These are phyloP conservation scores for Saksenaea vasiformis DNA, from an alignment of 371 early-diverging fungal species.

Conservation along the genomic window DNA sequence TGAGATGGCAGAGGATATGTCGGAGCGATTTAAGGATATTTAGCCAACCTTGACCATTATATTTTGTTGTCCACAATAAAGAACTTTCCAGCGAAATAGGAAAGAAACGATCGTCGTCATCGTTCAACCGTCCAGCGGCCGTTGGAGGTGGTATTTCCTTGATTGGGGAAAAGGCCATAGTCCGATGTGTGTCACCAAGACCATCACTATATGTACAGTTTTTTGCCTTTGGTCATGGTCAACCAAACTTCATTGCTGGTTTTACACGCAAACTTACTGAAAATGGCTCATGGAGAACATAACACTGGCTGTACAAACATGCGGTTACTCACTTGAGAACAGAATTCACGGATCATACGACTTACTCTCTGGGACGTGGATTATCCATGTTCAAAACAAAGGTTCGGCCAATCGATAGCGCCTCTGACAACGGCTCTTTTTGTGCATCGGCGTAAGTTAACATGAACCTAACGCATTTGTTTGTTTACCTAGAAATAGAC, in stretches of 20 bases:
- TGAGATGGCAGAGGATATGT: conserved; percentile 30
- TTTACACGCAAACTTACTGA: background rate
- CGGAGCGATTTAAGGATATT: conserved; percentile 7
- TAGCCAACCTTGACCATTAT: background rate
- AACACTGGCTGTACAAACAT: background rate
- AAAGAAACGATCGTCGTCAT: background rate
- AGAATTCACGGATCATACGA: background rate
- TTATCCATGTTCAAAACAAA: conserved; percentile 45
- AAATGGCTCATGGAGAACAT: background rate
- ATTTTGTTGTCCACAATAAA: conserved; percentile 14
- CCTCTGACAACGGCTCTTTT: conserved; percentile 27
- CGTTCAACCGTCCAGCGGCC: background rate
- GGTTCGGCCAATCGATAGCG: conserved; percentile 33
- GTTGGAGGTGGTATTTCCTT: background rate
- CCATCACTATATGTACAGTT: background rate
- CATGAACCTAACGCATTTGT: background rate
- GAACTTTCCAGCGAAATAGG: background rate
- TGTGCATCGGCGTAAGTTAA: background rate
- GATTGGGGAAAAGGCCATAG: background rate
- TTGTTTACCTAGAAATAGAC: background rate
- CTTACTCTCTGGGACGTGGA: conserved; percentile 32
- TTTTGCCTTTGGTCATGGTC: background rate
- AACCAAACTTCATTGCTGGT: background rate
- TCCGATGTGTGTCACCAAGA: background rate
- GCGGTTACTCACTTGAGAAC: background rate